A percentile compares a stretch with the other conserved stretches of the same genome.
These are phyloP conservation scores for Colletotrichum australisinense DNA, from an alignment of 2,329 filamentous ascomycete genomes.

Conservation along the genomic window DNA sequence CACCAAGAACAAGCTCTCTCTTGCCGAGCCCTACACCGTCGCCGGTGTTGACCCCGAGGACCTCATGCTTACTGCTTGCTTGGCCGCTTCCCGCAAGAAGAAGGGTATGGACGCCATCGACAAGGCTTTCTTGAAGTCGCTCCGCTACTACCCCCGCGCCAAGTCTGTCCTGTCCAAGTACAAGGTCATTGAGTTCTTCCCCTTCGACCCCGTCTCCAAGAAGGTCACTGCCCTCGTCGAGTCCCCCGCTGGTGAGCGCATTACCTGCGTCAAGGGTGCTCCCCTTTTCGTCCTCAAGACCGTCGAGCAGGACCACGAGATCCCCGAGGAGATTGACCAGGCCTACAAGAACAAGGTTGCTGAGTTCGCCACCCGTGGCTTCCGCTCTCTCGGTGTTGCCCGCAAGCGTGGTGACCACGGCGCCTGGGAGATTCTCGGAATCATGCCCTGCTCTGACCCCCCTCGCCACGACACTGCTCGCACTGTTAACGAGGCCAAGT, in stretches of 20 bases:
- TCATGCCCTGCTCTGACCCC: slow-evolving; percentile 94
- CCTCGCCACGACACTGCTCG: slow-evolving; percentile 91
- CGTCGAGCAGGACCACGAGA: slow-evolving; percentile 85
- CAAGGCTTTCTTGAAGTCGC: slow-evolving; percentile 91
- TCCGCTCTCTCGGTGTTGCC: slow-evolving; percentile 92
- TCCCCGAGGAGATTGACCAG: slow-evolving; percentile 80
- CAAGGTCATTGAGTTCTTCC: slow-evolving; percentile 85
- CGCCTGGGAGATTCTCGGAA: slow-evolving; percentile 91
- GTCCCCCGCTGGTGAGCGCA: slow-evolving; percentile 84
- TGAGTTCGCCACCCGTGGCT: slow-evolving; percentile 86
- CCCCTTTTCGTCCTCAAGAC: slow-evolving; percentile 89
- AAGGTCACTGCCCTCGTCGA: slow-evolving; percentile 89
- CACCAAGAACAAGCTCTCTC: slow-evolving; percentile 93
- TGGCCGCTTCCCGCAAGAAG: slow-evolving; percentile 92
- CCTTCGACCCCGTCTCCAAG: slow-evolving; percentile 94
- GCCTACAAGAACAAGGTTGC: slow-evolving; percentile 94
- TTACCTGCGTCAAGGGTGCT: slow-evolving; percentile 91
- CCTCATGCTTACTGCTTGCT: slow-evolving; percentile 90
- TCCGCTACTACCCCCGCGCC: slow-evolving; percentile 84
- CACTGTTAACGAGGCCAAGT: slow-evolving; percentile 91
- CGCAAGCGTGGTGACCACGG: slow-evolving; percentile 82
- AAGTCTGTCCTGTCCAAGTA: slow-evolving; percentile 86
- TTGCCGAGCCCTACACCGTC: slow-evolving; percentile 86
- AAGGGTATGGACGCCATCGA: slow-evolving; percentile 96
- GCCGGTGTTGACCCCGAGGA: slow-evolving; percentile 86